Evolutionary conservation across 106 monocot genomes (phyloP).

Genomic region (Triglochin maritima): DNA sequence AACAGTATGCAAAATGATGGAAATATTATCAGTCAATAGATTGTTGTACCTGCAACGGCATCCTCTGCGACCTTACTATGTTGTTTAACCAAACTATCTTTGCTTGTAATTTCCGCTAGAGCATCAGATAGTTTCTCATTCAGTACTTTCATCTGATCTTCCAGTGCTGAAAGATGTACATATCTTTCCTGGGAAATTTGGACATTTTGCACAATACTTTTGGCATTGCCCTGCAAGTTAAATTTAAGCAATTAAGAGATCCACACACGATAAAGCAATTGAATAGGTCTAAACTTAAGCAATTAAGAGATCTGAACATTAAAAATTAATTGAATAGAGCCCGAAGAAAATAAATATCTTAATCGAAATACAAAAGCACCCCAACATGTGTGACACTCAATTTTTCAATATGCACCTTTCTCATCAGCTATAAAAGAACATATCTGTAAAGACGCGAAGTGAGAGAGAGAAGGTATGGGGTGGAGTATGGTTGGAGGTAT

Average conservation of each 20-base stretch:
- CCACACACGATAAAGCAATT: background rate
- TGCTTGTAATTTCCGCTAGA: conserved; percentile 3
- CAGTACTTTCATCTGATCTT: conserved; percentile 23
- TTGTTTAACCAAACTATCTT: conserved; percentile 12
- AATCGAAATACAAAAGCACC: too few species aligned
- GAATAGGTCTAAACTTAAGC: background rate
- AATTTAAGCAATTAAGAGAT: background rate
- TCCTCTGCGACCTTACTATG: conserved; percentile 14
- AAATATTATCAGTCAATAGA: background rate
- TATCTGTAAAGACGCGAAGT: too few species aligned
- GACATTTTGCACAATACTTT: conserved; percentile 7
- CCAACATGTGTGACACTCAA: too few species aligned
- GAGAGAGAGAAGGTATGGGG: too few species aligned
- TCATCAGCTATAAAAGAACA: too few species aligned
- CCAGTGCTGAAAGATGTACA: conserved; percentile 13
- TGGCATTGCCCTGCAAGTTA: conserved; percentile 13
- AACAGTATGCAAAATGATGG: background rate
- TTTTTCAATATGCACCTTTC: too few species aligned
- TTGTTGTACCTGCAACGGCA: conserved; percentile 6
- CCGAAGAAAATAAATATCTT: background rate
- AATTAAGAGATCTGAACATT: background rate
- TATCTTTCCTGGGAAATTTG: conserved; percentile 25
- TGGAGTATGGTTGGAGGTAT: too few species aligned
- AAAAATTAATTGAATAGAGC: background rate
- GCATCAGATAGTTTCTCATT: conserved; percentile 5